Conservation (phyloP, 164 flowering plant species). For the Nymphaea colorata region DNA sequence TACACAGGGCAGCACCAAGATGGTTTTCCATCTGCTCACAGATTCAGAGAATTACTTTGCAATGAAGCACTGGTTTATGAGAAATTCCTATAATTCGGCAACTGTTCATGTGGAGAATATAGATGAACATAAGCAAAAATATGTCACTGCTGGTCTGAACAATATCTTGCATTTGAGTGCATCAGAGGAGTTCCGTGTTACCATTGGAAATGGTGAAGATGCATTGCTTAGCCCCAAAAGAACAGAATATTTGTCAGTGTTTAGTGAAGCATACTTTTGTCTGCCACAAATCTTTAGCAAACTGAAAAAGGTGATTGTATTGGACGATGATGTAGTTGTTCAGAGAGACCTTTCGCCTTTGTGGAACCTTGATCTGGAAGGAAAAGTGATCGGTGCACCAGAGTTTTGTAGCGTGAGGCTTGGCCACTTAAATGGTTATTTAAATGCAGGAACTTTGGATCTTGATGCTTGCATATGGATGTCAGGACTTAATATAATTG, state of each 20-base stretch:
- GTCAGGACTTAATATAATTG: slow-evolving; percentile 84
- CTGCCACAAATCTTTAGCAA: slow-evolving; percentile 61
- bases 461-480: slow-evolving; percentile 73
- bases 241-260: slow-evolving; percentile 62
- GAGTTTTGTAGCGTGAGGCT: slow-evolving; percentile 46
- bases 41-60: slow-evolving; percentile 70
- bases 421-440: slow-evolving; percentile 40
- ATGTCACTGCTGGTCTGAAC: slow-evolving; percentile 13
- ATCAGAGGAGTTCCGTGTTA: slow-evolving; percentile 76
- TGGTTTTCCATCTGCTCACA: slow-evolving; percentile 83
- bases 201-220: slow-evolving; percentile 26
- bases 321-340: slow-evolving; percentile 85
- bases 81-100: slow-evolving; percentile 46
- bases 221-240: slow-evolving; percentile 12
- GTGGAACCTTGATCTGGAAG: slow-evolving; percentile 74
- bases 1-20: slow-evolving; percentile 64
- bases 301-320: slow-evolving; percentile 58
- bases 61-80: slow-evolving; percentile 74
- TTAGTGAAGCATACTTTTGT: slow-evolving; percentile 63
- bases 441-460: slow-evolving; percentile 23
- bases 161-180: slow-evolving; percentile 16
- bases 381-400: slow-evolving; percentile 78
- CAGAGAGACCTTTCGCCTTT: slow-evolving; percentile 69
- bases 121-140: slow-evolving; percentile 40
- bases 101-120: slow-evolving; percentile 59